These are phyloP conservation scores for Acanthamoeba rhysodes DNA, from an alignment of 208 protist genomes.

Conservation along the genomic window DNA sequence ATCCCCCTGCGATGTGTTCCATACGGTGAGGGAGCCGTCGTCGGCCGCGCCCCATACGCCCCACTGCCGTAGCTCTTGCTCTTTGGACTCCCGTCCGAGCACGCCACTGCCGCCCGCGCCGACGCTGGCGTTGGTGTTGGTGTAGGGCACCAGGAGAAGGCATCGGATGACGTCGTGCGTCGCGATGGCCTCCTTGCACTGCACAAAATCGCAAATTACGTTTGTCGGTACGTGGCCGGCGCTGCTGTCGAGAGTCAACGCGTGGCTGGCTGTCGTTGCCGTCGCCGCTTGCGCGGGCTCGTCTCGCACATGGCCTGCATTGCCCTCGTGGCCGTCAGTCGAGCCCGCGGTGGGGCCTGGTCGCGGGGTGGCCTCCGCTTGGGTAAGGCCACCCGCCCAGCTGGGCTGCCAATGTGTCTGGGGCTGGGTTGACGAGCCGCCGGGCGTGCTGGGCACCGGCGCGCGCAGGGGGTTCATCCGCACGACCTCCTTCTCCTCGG, in stretches of 20 bases:
- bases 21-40: conserved; percentile 27
- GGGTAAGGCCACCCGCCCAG: too few relatives aligned
- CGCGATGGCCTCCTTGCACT: neutral
- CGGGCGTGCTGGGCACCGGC: neutral
- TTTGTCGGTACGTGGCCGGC: neutral
- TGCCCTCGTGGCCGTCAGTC: too few relatives aligned
- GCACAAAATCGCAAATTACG: neutral
- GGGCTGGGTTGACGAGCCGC: too few relatives aligned
- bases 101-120: neutral
- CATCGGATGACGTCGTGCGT: neutral
- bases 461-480: neutral
- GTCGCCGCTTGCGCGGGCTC: too few relatives aligned
- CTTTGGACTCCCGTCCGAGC: neutral
- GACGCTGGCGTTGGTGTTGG: neutral
- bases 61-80: neutral
- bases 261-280: neutral
- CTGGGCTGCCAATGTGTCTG: too few relatives aligned
- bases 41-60: conserved; percentile 37
- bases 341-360: too few relatives aligned
- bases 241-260: neutral
- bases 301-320: too few relatives aligned
- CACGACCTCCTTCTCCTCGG: conserved; percentile 2
- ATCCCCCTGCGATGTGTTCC: neutral
- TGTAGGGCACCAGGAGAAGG: neutral
- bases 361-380: too few relatives aligned